These are phyloP conservation scores for Parasitella parasitica DNA, from an alignment of 371 early-diverging fungal species.

Conservation along the genomic window DNA sequence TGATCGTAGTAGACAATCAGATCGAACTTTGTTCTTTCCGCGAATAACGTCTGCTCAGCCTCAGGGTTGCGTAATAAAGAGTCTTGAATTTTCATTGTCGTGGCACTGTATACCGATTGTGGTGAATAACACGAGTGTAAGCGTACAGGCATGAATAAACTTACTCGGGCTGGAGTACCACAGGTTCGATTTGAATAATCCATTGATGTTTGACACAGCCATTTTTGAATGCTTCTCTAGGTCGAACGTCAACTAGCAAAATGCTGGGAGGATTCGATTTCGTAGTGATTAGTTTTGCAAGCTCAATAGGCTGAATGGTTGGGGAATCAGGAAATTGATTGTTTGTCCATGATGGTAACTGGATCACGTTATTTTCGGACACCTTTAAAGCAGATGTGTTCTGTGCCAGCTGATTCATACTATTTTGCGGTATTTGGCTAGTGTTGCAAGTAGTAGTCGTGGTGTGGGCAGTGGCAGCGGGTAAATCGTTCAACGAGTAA, in stretches of 20 bases:
- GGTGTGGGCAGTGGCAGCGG: no score
- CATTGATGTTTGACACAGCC: slow-evolving; percentile 69
- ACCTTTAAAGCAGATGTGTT: slow-evolving; percentile 2
- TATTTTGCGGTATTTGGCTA: background rate
- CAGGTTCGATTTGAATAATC: slow-evolving; percentile 79
- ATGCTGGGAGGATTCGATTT: slow-evolving; percentile 40
- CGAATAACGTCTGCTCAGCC: slow-evolving; percentile 57
- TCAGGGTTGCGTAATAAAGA: slow-evolving; percentile 32
- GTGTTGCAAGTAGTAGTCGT: no score
- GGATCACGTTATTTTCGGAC: background rate
- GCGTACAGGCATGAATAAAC: background rate
- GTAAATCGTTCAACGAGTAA: slow-evolving; percentile 14
- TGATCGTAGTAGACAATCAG: slow-evolving; percentile 73
- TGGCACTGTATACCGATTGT: background rate
- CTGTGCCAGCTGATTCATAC: background rate
- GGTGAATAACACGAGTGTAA: background rate
- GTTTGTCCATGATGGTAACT: slow-evolving; percentile 12
- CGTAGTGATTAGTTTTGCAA: slow-evolving; percentile 33
- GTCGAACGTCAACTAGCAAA: slow-evolving; percentile 76
- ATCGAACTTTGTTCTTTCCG: slow-evolving; percentile 60
- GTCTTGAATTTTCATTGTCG: background rate
- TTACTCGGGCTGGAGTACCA: slow-evolving; percentile 53
- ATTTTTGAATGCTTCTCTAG: slow-evolving; percentile 55
- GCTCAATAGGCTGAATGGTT: slow-evolving; percentile 34
- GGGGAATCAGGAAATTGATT: slow-evolving; percentile 23